These are phyloP conservation scores for Cryphonectria parasitica DNA, from an alignment of 2,329 filamentous ascomycete species.

Conservation along the genomic window DNA sequence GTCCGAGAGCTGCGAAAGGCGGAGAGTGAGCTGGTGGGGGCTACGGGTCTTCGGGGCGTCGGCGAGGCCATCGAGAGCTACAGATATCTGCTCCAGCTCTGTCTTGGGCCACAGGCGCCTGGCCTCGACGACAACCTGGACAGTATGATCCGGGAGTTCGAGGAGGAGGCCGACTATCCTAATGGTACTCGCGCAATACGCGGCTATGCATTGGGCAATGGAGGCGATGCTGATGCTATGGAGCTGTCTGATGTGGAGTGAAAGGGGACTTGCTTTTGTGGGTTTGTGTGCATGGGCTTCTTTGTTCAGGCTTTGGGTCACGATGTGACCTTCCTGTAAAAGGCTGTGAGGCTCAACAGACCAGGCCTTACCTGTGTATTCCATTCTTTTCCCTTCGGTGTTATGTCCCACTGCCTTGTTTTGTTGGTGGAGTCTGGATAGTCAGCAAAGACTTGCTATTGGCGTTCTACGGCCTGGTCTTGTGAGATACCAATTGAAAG, in stretches of 20 bases:
- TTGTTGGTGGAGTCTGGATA: neutral
- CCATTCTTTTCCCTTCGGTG: neutral
- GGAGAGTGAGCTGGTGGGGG: slow-evolving; percentile 70
- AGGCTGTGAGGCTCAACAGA: neutral
- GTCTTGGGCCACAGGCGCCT: slow-evolving; percentile 69
- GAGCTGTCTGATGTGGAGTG: slow-evolving; percentile 37
- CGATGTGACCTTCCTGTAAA: neutral
- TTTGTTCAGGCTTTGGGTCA: too few relatives aligned
- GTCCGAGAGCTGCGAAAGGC: slow-evolving; percentile 64
- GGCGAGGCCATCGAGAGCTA: slow-evolving; percentile 77
- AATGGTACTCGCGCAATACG: slow-evolving; percentile 29
- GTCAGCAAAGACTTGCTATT: neutral
- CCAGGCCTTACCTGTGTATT: neutral
- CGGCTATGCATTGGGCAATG: slow-evolving; percentile 17
- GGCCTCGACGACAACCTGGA: slow-evolving; percentile 69
- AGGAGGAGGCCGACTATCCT: slow-evolving; percentile 59
- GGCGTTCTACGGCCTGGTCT: neutral
- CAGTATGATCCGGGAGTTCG: slow-evolving; percentile 65
- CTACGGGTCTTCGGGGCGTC: slow-evolving; percentile 69
- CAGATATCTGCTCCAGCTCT: slow-evolving; percentile 68
- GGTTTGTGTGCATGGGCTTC: neutral
- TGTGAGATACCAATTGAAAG: slow-evolving; percentile 1
- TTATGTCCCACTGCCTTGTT: neutral
- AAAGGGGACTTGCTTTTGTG: neutral
- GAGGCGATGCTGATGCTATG: slow-evolving; percentile 33